phyloP scores from a whole-genome alignment of 2,329 filamentous ascomycete species.

The Colletotrichum sp. region DNA sequence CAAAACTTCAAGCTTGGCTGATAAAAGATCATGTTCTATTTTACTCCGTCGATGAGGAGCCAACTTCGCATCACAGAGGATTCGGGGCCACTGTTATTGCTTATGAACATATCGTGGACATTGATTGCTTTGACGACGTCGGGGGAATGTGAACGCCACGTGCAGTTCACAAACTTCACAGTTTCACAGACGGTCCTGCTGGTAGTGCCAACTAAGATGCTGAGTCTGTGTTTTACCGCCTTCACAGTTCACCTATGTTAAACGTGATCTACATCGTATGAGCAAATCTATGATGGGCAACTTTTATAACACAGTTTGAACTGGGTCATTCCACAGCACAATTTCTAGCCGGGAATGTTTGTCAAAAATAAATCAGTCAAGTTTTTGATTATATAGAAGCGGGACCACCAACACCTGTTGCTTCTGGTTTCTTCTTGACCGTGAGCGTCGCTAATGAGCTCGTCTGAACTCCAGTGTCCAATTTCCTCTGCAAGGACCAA shows the following conservation, averaged over 20 bases:
- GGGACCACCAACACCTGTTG: neutral
- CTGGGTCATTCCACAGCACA: neutral
- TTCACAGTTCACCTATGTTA: neutral
- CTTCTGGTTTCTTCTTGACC: neutral
- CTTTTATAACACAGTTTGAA: neutral
- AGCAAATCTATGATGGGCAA: neutral
- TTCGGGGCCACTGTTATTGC: neutral
- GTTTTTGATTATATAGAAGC: neutral
- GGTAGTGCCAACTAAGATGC: neutral
- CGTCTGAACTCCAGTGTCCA: neutral
- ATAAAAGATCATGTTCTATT: too few species aligned
- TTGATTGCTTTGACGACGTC: neutral
- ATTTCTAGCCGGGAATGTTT: neutral
- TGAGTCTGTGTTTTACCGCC: neutral
- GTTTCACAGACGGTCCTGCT: neutral
- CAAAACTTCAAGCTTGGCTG: too few species aligned
- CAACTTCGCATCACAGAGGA: neutral
- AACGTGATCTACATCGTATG: neutral
- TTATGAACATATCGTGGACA: neutral
- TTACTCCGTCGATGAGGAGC: too few species aligned
- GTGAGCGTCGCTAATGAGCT: neutral
- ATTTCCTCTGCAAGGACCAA: neutral
- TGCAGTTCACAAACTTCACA: neutral
- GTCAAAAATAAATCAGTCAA: neutral
- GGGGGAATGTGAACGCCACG: neutral